These are phyloP conservation scores for Podospora bellae-mahoneyi DNA, from an alignment of 495 filamentous ascomycete species.

Conservation along the genomic window DNA sequence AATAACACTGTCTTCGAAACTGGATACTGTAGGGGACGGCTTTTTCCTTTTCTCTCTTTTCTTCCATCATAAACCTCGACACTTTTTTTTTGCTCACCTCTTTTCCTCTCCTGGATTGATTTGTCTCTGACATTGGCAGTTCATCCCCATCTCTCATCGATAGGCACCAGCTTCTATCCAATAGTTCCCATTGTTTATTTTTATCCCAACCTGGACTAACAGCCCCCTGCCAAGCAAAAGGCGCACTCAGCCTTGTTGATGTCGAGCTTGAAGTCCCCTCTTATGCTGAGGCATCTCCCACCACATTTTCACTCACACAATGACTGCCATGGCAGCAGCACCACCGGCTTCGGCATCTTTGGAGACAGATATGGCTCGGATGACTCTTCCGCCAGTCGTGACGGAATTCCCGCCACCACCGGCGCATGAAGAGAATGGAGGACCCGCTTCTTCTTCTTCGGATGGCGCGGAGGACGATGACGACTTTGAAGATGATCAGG, in stretches of 20 bases:
- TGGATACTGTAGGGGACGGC: not conserved
- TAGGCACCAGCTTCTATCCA: not conserved
- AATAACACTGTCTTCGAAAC: constrained; percentile 8
- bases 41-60: not conserved
- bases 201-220: constrained; percentile 1
- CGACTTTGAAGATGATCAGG: constrained; percentile 41
- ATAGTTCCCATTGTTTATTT: constrained; percentile 4
- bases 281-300: constrained; percentile 4
- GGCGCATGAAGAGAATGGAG: constrained; percentile 3
- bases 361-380: constrained; percentile 1
- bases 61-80: not conserved
- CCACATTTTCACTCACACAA: not conserved
- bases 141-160: not conserved
- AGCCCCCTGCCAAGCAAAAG: constrained; percentile 10
- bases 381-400: not conserved
- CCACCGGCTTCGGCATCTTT: not conserved
- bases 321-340: not conserved
- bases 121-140: not conserved
- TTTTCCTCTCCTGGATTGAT: not conserved
- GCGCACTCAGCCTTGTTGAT: constrained; percentile 10
- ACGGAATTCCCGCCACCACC: not conserved
- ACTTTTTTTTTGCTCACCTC: not conserved
- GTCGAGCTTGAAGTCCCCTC: not conserved
- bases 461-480: constrained; percentile 34
- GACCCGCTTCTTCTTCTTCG: constrained; percentile 25